Evolutionary conservation across 495 filamentous ascomycete genomes (phyloP), one percentile per base, ranked within the genome.

Genomic region (Podospora comata): DNA sequence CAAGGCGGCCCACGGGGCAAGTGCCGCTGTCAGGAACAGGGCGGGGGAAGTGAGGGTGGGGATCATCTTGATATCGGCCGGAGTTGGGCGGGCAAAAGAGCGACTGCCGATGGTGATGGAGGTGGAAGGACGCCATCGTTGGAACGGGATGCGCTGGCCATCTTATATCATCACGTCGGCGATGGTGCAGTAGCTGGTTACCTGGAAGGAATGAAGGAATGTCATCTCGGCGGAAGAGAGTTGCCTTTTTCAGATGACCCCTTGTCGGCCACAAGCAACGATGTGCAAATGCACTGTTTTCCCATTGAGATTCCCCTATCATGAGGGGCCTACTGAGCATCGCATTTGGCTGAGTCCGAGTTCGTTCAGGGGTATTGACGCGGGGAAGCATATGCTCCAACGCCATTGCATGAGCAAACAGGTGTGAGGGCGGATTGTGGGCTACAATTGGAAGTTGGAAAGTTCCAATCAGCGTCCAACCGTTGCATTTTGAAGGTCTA

Each of bases 371-470:
- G 61, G 61, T 63, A 39, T 6, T 62, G 20, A 5, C 34, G 11
- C 54, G n/a, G 34, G 44, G 55, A 65, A 69, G 30, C n/a, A 20
- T 58, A 39, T 64, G 60, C 56, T 62, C 65, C 39, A 61, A 60
- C n/a, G 55, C 55, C 23, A 5, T 61, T 48, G 16, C 32, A 48
- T 32, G 30, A n/a, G 15, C 30, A 9, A 20, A 28, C 34, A 39
- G 7, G 7, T 63, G 61, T 27, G 20, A 48, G 61, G 16, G 9
- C 59, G 59, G 61, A 5, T 63, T 23, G 61, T 9, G 61, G 34
- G 59, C 28, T 57, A 9, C 16, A 55, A 5, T 34, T 48, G 6
- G 30, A 70, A 55, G 58, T 63, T 66, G 66, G 58, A 16, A 61
- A 39, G n/a, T 59, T 23, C 30, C 65, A 44, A 44, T 34, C 34